Evolutionary conservation across 768 basidiomycete species (phyloP).

Genomic region (Chalciporus sphaerocephalus): DNA sequence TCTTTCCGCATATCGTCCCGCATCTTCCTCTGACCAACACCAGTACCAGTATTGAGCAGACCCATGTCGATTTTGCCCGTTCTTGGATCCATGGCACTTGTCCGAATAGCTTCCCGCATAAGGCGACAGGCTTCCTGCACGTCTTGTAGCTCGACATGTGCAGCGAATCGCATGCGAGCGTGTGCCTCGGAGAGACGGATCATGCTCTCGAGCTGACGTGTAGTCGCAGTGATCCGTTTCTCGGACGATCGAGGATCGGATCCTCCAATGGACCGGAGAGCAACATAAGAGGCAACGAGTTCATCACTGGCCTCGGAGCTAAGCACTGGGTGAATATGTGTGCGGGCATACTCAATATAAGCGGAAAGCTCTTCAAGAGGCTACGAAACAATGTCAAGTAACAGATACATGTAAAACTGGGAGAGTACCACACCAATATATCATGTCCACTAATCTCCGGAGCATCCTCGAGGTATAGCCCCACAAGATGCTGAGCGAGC

Average conservation of each 20-base stretch:
- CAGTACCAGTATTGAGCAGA: slow-evolving; percentile 89
- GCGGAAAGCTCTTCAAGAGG: slow-evolving; percentile 87
- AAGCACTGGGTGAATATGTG: slow-evolving; percentile 79
- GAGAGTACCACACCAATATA: slow-evolving; percentile 57
- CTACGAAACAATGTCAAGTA: slow-evolving; percentile 38
- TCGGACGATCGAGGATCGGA: slow-evolving; percentile 83
- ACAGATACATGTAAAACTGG: background rate
- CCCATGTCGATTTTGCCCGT: slow-evolving; percentile 98
- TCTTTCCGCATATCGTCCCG: slow-evolving; percentile 89
- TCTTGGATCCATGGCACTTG: slow-evolving; percentile 90
- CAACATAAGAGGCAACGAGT: slow-evolving; percentile 86
- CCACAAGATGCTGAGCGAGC: slow-evolving; percentile 89
- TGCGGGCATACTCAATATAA: slow-evolving; percentile 90
- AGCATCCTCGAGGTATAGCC: slow-evolving; percentile 88
- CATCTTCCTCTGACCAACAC: slow-evolving; percentile 77
- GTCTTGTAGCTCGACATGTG: slow-evolving; percentile 80
- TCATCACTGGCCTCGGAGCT: slow-evolving; percentile 81
- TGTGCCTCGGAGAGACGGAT: slow-evolving; percentile 96
- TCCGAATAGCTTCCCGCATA: slow-evolving; percentile 94
- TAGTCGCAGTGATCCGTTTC: slow-evolving; percentile 96
- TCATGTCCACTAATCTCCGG: slow-evolving; percentile 59
- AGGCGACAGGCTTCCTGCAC: slow-evolving; percentile 90
- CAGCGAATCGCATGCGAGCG: slow-evolving; percentile 90
- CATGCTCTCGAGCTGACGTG: slow-evolving; percentile 94
- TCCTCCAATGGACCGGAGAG: slow-evolving; percentile 84